Evolutionary conservation across 2,329 filamentous ascomycete genomes (phyloP).

Genomic region (Phaeosphaeriaceae sp.): DNA sequence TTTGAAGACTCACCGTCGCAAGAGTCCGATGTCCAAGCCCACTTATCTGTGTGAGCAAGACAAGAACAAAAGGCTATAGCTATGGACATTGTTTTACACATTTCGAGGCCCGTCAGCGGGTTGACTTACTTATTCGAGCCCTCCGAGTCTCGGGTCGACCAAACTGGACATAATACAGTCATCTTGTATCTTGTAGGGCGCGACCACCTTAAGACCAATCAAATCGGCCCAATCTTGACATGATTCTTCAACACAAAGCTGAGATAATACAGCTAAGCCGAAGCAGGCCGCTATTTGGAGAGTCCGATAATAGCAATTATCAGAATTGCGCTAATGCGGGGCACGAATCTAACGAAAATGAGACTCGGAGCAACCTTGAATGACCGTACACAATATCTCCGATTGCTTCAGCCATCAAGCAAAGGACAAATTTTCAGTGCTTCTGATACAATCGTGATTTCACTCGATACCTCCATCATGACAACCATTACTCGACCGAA

Average conservation of each 20-base stretch:
- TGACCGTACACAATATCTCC: neutral
- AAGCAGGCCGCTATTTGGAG: neutral
- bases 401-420: neutral
- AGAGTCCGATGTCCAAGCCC: too few species aligned
- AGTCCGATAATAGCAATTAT: neutral
- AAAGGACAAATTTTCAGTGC: neutral
- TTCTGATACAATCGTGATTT: neutral
- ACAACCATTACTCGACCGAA: conserved; percentile 14
- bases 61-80: neutral
- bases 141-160: neutral
- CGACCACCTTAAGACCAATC: neutral
- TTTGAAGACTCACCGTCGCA: neutral
- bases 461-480: neutral
- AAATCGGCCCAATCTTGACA: neutral
- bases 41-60: neutral
- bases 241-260: neutral
- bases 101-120: neutral
- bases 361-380: neutral
- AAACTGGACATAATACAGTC: neutral
- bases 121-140: neutral
- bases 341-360: neutral
- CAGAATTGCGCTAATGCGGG: neutral
- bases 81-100: neutral
- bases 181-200: neutral
- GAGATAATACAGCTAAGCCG: neutral